Conservation (phyloP, 768 basidiomycete genomes). For the Lactarius hatsudake region DNA sequence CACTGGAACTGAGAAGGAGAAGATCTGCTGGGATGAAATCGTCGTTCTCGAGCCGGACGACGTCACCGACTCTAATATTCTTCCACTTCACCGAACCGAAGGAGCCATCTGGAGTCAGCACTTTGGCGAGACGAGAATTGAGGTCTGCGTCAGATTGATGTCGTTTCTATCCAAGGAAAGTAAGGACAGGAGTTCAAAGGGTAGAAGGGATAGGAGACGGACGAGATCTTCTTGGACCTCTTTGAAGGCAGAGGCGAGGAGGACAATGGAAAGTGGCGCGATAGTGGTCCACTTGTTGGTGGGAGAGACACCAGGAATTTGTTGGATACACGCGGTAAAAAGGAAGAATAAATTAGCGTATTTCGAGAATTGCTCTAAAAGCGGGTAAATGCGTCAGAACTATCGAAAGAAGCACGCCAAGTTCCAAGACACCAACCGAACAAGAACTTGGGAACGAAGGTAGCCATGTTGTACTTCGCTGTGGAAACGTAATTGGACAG, state of each 20-base stretch:
- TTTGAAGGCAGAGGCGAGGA: constrained; percentile 93
- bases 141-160: constrained; percentile 93
- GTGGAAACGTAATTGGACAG: constrained; percentile 86
- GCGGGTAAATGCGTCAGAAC: constrained; percentile 18
- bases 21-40: constrained; percentile 97
- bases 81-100: constrained; percentile 85
- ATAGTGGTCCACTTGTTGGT: constrained; percentile 96
- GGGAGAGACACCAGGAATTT: constrained; percentile 96
- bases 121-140: constrained; percentile 78
- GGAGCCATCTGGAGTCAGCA: constrained; percentile 56
- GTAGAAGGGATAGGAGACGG: constrained; percentile 33
- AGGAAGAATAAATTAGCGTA: constrained; percentile 99
- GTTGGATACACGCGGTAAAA: constrained; percentile 95
- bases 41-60: constrained; percentile 86
- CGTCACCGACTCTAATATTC: constrained; percentile 85
- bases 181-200: background rate
- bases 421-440: constrained; percentile 54
- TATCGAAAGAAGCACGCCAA: background rate
- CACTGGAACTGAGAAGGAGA: constrained; percentile 81
- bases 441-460: constrained; percentile 92
- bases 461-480: constrained; percentile 87
- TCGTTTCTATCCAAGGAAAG: constrained; percentile 64
- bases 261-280: constrained; percentile 80
- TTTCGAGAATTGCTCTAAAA: constrained; percentile 93
- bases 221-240: constrained; percentile 94